These are phyloP conservation scores for Lichtheimia corymbifera DNA, from an alignment of 371 early-diverging fungal genomes.

Conservation along the genomic window DNA sequence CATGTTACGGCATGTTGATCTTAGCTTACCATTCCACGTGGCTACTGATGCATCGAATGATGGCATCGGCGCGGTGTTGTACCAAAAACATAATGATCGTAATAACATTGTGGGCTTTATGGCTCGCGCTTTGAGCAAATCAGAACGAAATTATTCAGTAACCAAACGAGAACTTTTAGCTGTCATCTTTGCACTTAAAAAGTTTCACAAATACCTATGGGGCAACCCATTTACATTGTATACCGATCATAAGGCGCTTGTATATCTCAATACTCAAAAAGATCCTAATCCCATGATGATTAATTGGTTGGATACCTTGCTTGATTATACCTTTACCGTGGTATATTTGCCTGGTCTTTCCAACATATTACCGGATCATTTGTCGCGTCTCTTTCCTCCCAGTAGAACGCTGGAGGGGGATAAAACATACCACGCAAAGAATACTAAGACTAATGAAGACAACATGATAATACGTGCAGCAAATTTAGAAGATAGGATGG, in stretches of 20 bases:
- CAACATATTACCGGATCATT: neutral
- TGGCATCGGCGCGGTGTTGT: slow-evolving; percentile 33
- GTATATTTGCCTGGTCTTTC: neutral
- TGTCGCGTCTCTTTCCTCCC: neutral
- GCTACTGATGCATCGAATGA: slow-evolving; percentile 45
- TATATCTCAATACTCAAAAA: slow-evolving; percentile 21
- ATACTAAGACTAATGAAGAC: neutral
- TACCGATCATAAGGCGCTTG: slow-evolving; percentile 24
- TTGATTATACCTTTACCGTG: slow-evolving; percentile 5
- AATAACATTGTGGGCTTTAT: slow-evolving; percentile 20
- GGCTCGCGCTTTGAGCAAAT: neutral
- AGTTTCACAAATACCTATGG: slow-evolving; percentile 34
- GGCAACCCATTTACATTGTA: slow-evolving; percentile 18
- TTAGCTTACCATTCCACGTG: slow-evolving; percentile 24
- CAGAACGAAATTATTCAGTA: slow-evolving; percentile 7
- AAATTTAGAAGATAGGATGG: neutral
- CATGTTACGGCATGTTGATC: slow-evolving; percentile 18
- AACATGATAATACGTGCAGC: neutral
- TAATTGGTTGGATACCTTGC: slow-evolving; percentile 16
- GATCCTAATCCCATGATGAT: slow-evolving; percentile 20
- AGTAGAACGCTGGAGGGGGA: neutral
- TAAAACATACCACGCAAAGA: neutral
- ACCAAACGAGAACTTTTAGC: slow-evolving; percentile 18
- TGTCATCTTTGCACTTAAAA: slow-evolving; percentile 14
- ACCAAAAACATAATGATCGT: neutral